These are phyloP conservation scores for Melastoma malabathricum DNA, from an alignment of 345 rosid species.

Conservation along the genomic window DNA sequence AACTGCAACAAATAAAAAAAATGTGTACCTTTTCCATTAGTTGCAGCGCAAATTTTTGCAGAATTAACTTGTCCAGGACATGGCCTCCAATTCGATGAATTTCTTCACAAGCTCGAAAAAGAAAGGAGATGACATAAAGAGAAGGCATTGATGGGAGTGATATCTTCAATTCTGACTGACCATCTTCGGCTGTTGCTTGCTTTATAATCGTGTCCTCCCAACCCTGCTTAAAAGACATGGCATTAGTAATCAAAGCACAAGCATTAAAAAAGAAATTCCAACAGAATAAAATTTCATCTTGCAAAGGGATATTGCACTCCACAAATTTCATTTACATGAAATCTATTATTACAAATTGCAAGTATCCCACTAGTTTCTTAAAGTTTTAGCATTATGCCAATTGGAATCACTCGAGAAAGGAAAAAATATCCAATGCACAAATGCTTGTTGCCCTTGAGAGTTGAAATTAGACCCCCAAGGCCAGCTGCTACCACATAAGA, in stretches of 20 bases:
- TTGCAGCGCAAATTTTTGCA: slow-evolving; percentile 61
- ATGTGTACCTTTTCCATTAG: slow-evolving; percentile 62
- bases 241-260: neutral
- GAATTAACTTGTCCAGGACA: slow-evolving; percentile 74
- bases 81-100: slow-evolving; percentile 97
- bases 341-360: no score
- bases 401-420: no score
- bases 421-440: no score
- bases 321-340: no score
- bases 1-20: neutral
- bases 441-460: no score
- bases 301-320: no score
- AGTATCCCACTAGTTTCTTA: no score
- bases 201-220: slow-evolving; percentile 94
- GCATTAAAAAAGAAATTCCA: neutral
- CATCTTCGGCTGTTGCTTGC: slow-evolving; percentile 59
- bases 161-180: slow-evolving; percentile 70
- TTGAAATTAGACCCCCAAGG: no score
- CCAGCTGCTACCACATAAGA: no score
- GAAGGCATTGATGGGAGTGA: slow-evolving; percentile 95
- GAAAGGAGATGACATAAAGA: slow-evolving; percentile 72
- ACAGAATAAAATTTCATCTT: no score
- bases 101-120: slow-evolving; percentile 94
- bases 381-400: no score
- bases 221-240: slow-evolving; percentile 44